Evolutionary conservation across 2,329 filamentous ascomycete species (phyloP).

Genomic region (Juglanconis juglandina): DNA sequence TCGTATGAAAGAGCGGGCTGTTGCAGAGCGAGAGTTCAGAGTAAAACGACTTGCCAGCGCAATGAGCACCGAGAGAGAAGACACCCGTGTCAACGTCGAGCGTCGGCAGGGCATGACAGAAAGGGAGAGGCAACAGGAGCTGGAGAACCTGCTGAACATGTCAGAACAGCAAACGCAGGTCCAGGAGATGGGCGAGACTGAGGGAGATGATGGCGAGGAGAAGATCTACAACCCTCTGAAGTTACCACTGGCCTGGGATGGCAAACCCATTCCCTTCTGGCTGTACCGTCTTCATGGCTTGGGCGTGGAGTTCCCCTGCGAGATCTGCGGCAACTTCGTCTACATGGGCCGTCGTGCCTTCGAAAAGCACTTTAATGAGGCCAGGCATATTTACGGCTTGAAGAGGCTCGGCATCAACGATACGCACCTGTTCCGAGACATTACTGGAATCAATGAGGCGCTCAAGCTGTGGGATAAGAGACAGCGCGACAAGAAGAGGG

Average conservation of each 20-base stretch:
- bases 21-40: constrained; percentile 84
- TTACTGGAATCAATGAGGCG: constrained; percentile 87
- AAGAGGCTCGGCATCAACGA: constrained; percentile 93
- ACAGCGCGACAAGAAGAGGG: constrained; percentile 76
- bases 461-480: constrained; percentile 90
- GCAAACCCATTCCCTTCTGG: constrained; percentile 99
- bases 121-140: constrained; percentile 87
- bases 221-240: constrained; percentile 97
- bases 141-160: constrained; percentile 73
- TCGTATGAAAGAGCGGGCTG: constrained; percentile 71
- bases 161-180: constrained; percentile 44
- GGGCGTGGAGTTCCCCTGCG: constrained; percentile 90
- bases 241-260: constrained; percentile 93
- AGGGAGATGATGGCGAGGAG: constrained; percentile 75
- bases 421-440: constrained; percentile 87
- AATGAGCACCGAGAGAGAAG: constrained; percentile 82
- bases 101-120: constrained; percentile 97
- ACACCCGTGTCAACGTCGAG: constrained; percentile 92
- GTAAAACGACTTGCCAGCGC: constrained; percentile 74
- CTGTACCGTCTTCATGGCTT: constrained; percentile 94
- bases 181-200: constrained; percentile 58
- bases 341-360: constrained; percentile 96
- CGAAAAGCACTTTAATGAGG: constrained; percentile 97
- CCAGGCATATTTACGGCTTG: constrained; percentile 85
- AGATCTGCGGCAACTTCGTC: constrained; percentile 97